A percentile compares a stretch with the other conserved stretches of the same genome.
Conservation (phyloP, 2,329 filamentous ascomycete genomes). For the Didymella pinodella region DNA sequence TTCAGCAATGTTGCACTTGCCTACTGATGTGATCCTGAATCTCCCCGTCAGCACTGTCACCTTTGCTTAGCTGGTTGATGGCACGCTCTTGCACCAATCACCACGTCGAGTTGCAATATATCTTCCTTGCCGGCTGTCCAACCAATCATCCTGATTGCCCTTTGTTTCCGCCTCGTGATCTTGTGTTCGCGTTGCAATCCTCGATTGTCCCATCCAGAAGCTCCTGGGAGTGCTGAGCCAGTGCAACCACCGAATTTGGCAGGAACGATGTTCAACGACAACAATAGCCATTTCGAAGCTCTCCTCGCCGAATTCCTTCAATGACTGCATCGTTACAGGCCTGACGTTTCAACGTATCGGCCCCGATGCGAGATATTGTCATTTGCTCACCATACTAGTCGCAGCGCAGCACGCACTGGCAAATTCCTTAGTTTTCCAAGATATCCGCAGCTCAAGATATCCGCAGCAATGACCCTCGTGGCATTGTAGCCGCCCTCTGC, state of each 20-base stretch:
- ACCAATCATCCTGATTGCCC: not conserved
- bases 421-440: not conserved
- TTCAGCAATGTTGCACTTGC: constrained; percentile 1
- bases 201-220: too few species aligned
- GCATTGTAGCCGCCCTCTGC: not conserved
- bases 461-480: not conserved
- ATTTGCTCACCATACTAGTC: not conserved
- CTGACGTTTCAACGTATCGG: too few species aligned
- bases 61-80: not conserved
- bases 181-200: too few species aligned
- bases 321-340: too few species aligned
- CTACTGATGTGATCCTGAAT: not conserved
- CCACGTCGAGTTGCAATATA: not conserved
- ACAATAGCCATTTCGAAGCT: too few species aligned
- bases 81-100: not conserved
- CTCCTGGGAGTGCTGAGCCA: too few species aligned
- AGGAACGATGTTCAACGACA: too few species aligned
- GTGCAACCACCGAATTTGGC: too few species aligned
- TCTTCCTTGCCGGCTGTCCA: not conserved
- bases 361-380: too few species aligned
- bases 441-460: not conserved
- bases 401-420: not conserved
- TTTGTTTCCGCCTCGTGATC: not conserved
- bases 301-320: too few species aligned
- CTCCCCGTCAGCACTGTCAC: not conserved